These are phyloP conservation scores for Aspergillus spinulosporus DNA, from an alignment of 2,329 filamentous ascomycete genomes.

Conservation along the genomic window DNA sequence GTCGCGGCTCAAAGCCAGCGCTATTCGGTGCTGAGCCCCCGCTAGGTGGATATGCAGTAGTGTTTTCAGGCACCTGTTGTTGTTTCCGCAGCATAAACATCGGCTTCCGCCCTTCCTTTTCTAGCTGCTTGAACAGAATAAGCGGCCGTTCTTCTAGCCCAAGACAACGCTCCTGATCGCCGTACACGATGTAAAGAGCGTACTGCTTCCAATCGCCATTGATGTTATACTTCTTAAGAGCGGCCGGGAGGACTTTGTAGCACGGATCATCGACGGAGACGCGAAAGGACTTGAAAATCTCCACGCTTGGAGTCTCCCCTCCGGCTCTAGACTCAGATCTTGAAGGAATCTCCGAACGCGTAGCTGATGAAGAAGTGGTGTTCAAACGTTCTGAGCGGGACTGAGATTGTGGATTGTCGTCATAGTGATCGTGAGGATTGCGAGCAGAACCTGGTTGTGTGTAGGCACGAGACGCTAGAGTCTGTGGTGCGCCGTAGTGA, in stretches of 20 bases:
- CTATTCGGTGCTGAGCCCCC: slow-evolving; percentile 33
- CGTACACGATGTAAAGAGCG: slow-evolving; percentile 95
- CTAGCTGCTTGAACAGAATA: slow-evolving; percentile 94
- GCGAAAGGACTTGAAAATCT: slow-evolving; percentile 98
- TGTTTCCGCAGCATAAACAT: slow-evolving; percentile 94
- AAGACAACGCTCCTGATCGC: slow-evolving; percentile 94
- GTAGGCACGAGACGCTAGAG: slow-evolving; percentile 47
- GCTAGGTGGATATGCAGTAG: slow-evolving; percentile 20
- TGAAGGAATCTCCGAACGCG: slow-evolving; percentile 35
- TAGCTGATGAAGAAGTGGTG: slow-evolving; percentile 32
- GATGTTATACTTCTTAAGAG: slow-evolving; percentile 97
- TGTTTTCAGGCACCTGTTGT: slow-evolving; percentile 52
- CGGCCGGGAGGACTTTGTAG: slow-evolving; percentile 93
- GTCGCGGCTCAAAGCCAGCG: slow-evolving; percentile 32
- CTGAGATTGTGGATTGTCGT: slow-evolving; percentile 34
- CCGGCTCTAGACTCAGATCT: slow-evolving; percentile 33
- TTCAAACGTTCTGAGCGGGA: slow-evolving; percentile 36
- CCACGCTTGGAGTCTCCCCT: slow-evolving; percentile 58
- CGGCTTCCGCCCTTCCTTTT: slow-evolving; percentile 94
- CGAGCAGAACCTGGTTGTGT: slow-evolving; percentile 35
- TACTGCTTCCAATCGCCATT: slow-evolving; percentile 97
- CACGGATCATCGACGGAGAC: slow-evolving; percentile 98
- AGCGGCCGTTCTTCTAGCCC: slow-evolving; percentile 90
- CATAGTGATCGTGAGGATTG: slow-evolving; percentile 40
- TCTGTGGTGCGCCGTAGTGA: slow-evolving; percentile 41